These are phyloP conservation scores for Colletotrichum siamense DNA, from an alignment of 2,329 filamentous ascomycete genomes.

Conservation along the genomic window DNA sequence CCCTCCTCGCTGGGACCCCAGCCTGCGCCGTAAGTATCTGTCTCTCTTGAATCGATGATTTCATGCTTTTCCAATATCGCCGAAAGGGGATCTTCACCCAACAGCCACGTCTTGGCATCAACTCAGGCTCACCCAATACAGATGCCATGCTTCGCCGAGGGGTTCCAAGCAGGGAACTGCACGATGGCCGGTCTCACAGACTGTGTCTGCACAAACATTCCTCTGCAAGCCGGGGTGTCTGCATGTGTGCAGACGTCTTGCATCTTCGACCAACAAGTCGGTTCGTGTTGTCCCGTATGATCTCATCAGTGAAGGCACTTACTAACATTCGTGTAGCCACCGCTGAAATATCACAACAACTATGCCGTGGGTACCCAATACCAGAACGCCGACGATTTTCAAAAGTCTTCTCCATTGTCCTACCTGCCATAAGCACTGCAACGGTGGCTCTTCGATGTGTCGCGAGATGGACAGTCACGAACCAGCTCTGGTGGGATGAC, in stretches of 20 bases:
- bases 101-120: background rate
- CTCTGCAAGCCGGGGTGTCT: constrained; percentile 6
- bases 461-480: background rate
- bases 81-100: background rate
- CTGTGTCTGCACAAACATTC: constrained; percentile 13
- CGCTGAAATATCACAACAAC: background rate
- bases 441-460: constrained; percentile 4
- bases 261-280: background rate
- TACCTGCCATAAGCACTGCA: background rate
- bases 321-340: background rate
- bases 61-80: background rate
- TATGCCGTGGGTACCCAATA: constrained; percentile 2
- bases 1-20: background rate
- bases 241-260: constrained; percentile 17
- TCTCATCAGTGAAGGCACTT: background rate
- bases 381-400: background rate
- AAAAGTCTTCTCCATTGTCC: background rate
- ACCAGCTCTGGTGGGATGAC: constrained; percentile 19
- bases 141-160: constrained; percentile 13
- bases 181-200: background rate
- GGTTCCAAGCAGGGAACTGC: constrained; percentile 1
- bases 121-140: background rate
- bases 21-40: constrained; percentile 3
- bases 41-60: background rate
- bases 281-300: background rate